phyloP scores from a whole-genome alignment of 2,329 filamentous ascomycete species.

The Pseudocercospora cruenta region DNA sequence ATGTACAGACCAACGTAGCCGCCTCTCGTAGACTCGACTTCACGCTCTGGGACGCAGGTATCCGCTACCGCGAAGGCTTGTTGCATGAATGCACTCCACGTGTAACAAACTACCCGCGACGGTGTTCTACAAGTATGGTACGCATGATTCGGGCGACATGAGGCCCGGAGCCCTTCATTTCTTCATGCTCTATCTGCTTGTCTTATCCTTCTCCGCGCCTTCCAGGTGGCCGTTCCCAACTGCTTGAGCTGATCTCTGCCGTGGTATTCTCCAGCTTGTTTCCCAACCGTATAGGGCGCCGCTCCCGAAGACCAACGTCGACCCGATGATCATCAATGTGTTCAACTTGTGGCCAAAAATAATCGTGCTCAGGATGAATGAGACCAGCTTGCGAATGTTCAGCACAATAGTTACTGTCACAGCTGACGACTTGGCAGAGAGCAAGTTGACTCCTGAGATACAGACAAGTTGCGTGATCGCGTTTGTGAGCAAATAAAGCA shows the following conservation, averaged over 20 bases:
- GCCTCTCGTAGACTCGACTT: not conserved
- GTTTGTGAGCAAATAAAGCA: slow-evolving; percentile 73
- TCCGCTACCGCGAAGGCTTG: slow-evolving; percentile 7
- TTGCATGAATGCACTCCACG: slow-evolving; percentile 7
- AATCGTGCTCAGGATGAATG: slow-evolving; percentile 87
- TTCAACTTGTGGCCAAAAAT: slow-evolving; percentile 86
- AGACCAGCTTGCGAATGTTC: slow-evolving; percentile 92
- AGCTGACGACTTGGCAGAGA: slow-evolving; percentile 84
- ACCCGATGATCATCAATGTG: slow-evolving; percentile 76
- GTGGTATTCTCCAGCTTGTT: slow-evolving; percentile 51
- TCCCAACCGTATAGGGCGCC: slow-evolving; percentile 91
- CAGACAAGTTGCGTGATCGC: slow-evolving; percentile 92
- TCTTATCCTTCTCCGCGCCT: not conserved
- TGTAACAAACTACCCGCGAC: slow-evolving; percentile 5
- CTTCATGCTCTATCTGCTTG: slow-evolving; percentile 12
- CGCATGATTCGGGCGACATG: not conserved
- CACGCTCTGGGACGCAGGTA: not conserved
- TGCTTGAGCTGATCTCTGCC: slow-evolving; percentile 24
- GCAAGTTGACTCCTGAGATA: slow-evolving; percentile 93
- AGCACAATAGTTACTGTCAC: slow-evolving; percentile 95
- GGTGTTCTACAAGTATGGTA: not conserved
- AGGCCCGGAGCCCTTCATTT: slow-evolving; percentile 8
- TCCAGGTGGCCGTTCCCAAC: not conserved
- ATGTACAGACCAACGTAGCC: not conserved
- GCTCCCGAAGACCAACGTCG: slow-evolving; percentile 82